Percentiles rank a stretch among this genome's conserved stretches.
Conservation (phyloP, 768 basidiomycete species). For the Suillus americanus region DNA sequence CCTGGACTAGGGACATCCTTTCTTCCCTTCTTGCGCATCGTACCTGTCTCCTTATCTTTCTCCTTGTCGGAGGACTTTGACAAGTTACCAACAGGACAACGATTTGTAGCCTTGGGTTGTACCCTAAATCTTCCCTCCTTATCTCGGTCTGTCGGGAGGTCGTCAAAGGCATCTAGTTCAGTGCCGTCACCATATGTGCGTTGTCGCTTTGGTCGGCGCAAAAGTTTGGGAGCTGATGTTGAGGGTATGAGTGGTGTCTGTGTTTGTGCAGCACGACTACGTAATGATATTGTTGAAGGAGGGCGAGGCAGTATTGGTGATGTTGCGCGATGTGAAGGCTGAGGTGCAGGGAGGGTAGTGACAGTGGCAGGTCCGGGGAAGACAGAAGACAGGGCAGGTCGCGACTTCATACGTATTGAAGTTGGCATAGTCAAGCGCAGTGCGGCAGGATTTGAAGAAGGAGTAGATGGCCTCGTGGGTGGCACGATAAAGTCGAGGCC, state of each 20-base stretch:
- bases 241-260: slow-evolving; percentile 37
- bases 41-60: slow-evolving; percentile 50
- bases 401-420: slow-evolving; percentile 68
- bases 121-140: slow-evolving; percentile 75
- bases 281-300: slow-evolving; percentile 53
- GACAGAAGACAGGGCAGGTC: slow-evolving; percentile 74
- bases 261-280: slow-evolving; percentile 31
- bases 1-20: slow-evolving; percentile 47
- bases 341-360: slow-evolving; percentile 28
- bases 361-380: slow-evolving; percentile 52
- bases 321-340: slow-evolving; percentile 44
- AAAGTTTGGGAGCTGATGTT: slow-evolving; percentile 57
- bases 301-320: slow-evolving; percentile 64
- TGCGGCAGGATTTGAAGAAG: slow-evolving; percentile 74
- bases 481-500: slow-evolving; percentile 64
- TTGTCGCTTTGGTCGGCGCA: slow-evolving; percentile 76
- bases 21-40: slow-evolving; percentile 56
- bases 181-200: slow-evolving; percentile 84
- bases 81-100: slow-evolving; percentile 56
- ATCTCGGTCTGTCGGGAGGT: slow-evolving; percentile 83
- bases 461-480: slow-evolving; percentile 78
- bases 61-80: slow-evolving; percentile 37
- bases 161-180: slow-evolving; percentile 86
- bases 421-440: slow-evolving; percentile 88
- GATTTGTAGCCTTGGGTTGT: slow-evolving; percentile 67